Percentiles rank a stretch among this genome's conserved stretches.
These are phyloP conservation scores for Tubosaeta sp. DNA, from an alignment of 768 basidiomycete species.

Conservation along the genomic window DNA sequence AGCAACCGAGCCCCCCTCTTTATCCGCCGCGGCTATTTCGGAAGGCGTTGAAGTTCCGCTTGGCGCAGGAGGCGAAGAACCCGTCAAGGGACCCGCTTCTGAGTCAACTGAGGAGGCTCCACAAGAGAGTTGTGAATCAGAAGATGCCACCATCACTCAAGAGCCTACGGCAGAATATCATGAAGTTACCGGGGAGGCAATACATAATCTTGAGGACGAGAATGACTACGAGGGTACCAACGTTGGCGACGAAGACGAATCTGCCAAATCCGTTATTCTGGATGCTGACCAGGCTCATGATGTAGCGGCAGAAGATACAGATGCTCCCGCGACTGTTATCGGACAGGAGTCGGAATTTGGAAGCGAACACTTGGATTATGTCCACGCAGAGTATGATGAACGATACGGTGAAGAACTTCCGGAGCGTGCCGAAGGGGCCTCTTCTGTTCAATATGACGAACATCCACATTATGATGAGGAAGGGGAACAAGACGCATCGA, in stretches of 20 bases:
- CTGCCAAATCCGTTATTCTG: constrained; percentile 14
- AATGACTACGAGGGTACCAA: constrained; percentile 17
- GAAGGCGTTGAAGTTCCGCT: constrained; percentile 1
- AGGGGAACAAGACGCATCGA: constrained; percentile 16
- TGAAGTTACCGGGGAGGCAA: constrained; percentile 11
- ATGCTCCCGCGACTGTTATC: constrained; percentile 6
- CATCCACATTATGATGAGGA: constrained; percentile 21
- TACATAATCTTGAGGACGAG: constrained; percentile 20
- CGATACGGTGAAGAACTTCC: constrained; percentile 33
- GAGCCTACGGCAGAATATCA: constrained; percentile 16
- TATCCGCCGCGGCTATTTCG: background rate
- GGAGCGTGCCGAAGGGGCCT: constrained; percentile 23
- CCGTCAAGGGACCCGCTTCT: background rate
- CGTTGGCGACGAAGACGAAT: constrained; percentile 16
- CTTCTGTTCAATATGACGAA: constrained; percentile 15
- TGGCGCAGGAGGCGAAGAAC: constrained; percentile 1
- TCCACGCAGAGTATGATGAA: constrained; percentile 32
- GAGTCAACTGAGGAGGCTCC: constrained; percentile 4
- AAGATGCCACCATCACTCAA: constrained; percentile 1
- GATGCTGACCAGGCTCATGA: constrained; percentile 31
- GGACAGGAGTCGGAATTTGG: constrained; percentile 16
- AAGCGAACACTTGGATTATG: constrained; percentile 32
- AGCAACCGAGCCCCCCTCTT: background rate
- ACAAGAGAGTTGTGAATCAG: constrained; percentile 9
- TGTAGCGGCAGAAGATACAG: constrained; percentile 19